phyloP scores from a whole-genome alignment of 2,329 filamentous ascomycete species.

The Paraphoma sp. region DNA sequence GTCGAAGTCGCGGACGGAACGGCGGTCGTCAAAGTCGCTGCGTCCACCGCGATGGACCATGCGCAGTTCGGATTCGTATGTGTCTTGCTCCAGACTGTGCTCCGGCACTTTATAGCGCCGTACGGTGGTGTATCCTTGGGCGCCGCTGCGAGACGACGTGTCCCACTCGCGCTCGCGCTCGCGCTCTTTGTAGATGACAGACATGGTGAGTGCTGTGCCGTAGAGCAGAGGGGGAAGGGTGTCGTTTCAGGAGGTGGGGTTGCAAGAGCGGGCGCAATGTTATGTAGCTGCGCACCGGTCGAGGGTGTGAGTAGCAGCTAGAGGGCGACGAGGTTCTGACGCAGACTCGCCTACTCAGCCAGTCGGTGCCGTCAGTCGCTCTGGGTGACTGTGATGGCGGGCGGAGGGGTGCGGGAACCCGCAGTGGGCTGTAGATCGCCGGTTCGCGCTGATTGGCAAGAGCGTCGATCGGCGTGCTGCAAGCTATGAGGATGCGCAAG shows the following conservation, averaged over 20 bases:
- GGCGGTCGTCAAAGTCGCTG: conserved; percentile 42
- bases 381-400: conserved; percentile 15
- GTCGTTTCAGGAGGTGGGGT: background rate
- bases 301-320: background rate
- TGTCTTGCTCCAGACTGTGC: conserved; percentile 49
- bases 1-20: conserved; percentile 17
- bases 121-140: conserved; percentile 59
- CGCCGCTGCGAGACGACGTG: conserved; percentile 43
- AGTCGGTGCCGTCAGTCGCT: conserved; percentile 14
- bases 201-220: conserved; percentile 44
- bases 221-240: conserved; percentile 1
- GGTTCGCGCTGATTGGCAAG: conserved; percentile 22
- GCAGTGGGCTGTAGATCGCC: conserved; percentile 26
- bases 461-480: conserved; percentile 16
- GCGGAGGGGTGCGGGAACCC: conserved; percentile 19
- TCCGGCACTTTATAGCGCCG: conserved; percentile 66
- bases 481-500: background rate
- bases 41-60: conserved; percentile 51
- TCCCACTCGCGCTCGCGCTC: conserved; percentile 57
- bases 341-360: conserved; percentile 21
- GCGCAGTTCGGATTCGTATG: conserved; percentile 57
- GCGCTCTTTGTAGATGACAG: conserved; percentile 51
- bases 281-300: conserved; percentile 1
- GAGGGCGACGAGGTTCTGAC: conserved; percentile 6
- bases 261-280: conserved; percentile 3